These are phyloP conservation scores for Colletotrichum shisoi DNA, from an alignment of 2,329 filamentous ascomycete species.

Conservation along the genomic window DNA sequence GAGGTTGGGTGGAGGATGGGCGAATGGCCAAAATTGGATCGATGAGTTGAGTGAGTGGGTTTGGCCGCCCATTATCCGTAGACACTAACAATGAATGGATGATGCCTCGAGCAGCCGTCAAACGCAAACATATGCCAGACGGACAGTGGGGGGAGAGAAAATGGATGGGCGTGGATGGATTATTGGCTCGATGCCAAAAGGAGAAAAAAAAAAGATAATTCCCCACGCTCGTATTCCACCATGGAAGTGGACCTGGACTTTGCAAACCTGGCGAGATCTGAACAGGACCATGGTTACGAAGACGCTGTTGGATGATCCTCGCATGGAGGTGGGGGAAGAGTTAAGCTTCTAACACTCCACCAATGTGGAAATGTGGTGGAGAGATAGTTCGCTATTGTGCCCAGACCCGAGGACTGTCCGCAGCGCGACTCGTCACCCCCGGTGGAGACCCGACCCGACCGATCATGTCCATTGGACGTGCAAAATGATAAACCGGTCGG, in stretches of 20 bases:
- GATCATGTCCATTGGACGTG: constrained; percentile 19
- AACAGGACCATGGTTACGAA: neutral
- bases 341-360: constrained; percentile 39
- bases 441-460: constrained; percentile 1
- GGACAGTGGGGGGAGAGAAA: neutral
- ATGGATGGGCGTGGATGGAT: neutral
- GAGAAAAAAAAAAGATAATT: constrained; percentile 6
- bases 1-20: constrained; percentile 23
- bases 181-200: constrained; percentile 9
- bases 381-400: constrained; percentile 20
- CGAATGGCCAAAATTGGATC: neutral
- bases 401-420: neutral
- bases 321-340: constrained; percentile 24
- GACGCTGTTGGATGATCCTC: constrained; percentile 23
- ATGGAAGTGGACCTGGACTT: constrained; percentile 11
- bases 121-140: constrained; percentile 27
- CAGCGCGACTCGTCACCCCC: constrained; percentile 29
- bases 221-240: constrained; percentile 36
- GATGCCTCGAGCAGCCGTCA: constrained; percentile 32
- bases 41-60: constrained; percentile 18
- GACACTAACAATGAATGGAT: constrained; percentile 23
- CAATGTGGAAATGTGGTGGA: constrained; percentile 8
- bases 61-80: constrained; percentile 16
- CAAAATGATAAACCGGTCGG: neutral
- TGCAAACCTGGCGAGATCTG: constrained; percentile 30